phyloP scores from a whole-genome alignment of 129 eudicot species.

The Pseudognaphalium luteoalbum region DNA sequence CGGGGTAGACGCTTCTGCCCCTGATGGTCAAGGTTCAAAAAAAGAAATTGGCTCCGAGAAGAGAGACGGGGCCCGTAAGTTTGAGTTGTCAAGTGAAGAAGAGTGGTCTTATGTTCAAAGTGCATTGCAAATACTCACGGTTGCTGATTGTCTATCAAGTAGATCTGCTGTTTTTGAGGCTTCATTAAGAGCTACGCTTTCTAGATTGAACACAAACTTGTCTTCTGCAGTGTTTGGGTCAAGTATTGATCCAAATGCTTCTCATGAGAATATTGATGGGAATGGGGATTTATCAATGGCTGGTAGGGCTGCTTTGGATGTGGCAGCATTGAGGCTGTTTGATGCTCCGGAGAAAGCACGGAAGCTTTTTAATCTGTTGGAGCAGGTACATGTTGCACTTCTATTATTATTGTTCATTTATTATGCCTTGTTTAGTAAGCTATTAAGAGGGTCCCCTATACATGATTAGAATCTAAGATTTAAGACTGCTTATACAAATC shows the following conservation, averaged over 20 bases:
- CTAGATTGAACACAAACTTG: conserved; percentile 86
- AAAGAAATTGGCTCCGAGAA: conserved; percentile 65
- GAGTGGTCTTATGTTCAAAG: conserved; percentile 99
- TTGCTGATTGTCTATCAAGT: conserved; percentile 85
- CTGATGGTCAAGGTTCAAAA: conserved; percentile 48
- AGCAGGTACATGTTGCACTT: conserved; percentile 61
- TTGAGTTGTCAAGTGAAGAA: conserved; percentile 88
- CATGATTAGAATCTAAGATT: not conserved
- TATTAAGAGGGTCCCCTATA: not conserved
- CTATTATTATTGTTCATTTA: not conserved
- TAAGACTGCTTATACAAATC: too few species aligned
- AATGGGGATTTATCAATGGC: conserved; percentile 57
- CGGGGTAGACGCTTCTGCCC: conserved; percentile 61
- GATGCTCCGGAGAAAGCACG: conserved; percentile 91
- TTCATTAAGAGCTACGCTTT: conserved; percentile 88
- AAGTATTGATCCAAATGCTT: conserved; percentile 60
- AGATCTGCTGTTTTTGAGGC: conserved; percentile 99
- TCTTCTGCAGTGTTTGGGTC: conserved; percentile 77
- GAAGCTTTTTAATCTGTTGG: conserved; percentile 78
- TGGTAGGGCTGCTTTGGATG: conserved; percentile 87
- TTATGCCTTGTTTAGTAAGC: not conserved
- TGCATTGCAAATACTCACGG: conserved; percentile 91
- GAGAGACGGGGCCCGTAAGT: conserved; percentile 67
- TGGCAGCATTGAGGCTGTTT: conserved; percentile 84
- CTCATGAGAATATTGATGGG: conserved; percentile 53